phyloP scores from a whole-genome alignment of 176 grass and related monocot species.

The Triticum timopheevii region DNA sequence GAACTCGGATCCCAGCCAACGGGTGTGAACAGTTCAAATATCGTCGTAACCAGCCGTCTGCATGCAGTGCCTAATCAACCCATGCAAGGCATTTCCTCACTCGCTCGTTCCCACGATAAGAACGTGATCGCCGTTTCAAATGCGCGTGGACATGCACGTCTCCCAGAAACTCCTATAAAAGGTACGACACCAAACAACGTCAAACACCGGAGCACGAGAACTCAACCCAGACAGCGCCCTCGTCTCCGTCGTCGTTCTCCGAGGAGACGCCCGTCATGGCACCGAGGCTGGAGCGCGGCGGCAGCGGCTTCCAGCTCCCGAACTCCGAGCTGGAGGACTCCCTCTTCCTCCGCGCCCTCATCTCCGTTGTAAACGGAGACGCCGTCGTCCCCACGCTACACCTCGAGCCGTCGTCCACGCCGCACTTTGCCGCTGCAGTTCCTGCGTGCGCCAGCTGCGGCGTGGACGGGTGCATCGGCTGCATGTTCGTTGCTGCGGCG shows the following conservation, averaged over 20 bases:
- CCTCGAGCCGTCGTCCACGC: neutral
- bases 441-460: conserved; percentile 41
- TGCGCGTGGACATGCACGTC: neutral
- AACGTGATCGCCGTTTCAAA: neutral
- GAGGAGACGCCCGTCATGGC: conserved; percentile 33
- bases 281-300: conserved; percentile 41
- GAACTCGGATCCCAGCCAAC: no score
- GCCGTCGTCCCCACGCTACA: neutral
- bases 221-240: neutral
- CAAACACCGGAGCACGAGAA: neutral
- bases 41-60: neutral
- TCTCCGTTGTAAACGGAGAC: conserved; percentile 61
- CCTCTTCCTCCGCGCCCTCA: conserved; percentile 72
- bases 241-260: no score
- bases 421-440: neutral
- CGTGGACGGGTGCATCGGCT: conserved; percentile 52
- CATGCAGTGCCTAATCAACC: neutral
- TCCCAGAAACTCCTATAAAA: conserved; percentile 13
- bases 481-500: neutral
- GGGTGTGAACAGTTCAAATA: neutral
- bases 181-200: neutral
- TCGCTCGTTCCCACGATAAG: neutral
- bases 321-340: conserved; percentile 71
- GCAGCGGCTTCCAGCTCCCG: conserved; percentile 46
- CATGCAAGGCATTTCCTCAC: no score